These are phyloP conservation scores for Dothideomycetidae sp. DNA, from an alignment of 2,329 filamentous ascomycete species.

Conservation along the genomic window DNA sequence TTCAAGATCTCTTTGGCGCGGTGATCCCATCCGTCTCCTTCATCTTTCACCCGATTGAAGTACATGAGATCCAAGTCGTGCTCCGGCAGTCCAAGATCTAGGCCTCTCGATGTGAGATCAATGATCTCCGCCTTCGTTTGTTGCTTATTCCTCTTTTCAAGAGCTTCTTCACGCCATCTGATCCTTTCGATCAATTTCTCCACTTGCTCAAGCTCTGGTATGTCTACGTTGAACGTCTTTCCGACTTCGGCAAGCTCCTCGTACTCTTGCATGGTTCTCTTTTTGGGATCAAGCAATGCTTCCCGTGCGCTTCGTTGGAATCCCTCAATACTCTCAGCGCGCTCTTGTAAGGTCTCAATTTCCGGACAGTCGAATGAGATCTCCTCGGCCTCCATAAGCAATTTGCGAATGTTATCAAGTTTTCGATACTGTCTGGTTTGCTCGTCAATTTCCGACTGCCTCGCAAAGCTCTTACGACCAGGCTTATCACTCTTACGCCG, in stretches of 20 bases:
- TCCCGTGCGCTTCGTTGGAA: conserved; percentile 66
- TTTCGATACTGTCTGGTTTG: conserved; percentile 72
- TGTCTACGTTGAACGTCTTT: conserved; percentile 77
- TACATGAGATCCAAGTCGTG: conserved; percentile 67
- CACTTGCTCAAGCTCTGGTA: conserved; percentile 72
- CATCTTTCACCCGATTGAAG: conserved; percentile 59
- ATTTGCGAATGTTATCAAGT: conserved; percentile 72
- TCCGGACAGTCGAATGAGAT: conserved; percentile 90
- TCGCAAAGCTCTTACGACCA: conserved; percentile 61
- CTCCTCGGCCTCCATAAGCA: conserved; percentile 69
- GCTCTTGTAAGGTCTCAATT: conserved; percentile 71
- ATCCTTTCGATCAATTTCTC: conserved; percentile 70
- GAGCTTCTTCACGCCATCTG: conserved; percentile 74
- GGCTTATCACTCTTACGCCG: conserved; percentile 86
- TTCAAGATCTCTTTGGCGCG: conserved; percentile 87
- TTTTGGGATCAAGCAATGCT: conserved; percentile 52
- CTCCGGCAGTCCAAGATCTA: conserved; percentile 60
- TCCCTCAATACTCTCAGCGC: conserved; percentile 66
- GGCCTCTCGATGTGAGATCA: conserved; percentile 63
- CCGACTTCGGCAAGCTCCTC: conserved; percentile 86
- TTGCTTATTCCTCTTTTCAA: conserved; percentile 39
- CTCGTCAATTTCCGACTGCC: conserved; percentile 66
- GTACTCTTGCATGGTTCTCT: conserved; percentile 56
- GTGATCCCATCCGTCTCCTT: conserved; percentile 77
- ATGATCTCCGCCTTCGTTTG: conserved; percentile 66